phyloP scores from a whole-genome alignment of 768 basidiomycete genomes.

The Cystobasidium onofrii region DNA sequence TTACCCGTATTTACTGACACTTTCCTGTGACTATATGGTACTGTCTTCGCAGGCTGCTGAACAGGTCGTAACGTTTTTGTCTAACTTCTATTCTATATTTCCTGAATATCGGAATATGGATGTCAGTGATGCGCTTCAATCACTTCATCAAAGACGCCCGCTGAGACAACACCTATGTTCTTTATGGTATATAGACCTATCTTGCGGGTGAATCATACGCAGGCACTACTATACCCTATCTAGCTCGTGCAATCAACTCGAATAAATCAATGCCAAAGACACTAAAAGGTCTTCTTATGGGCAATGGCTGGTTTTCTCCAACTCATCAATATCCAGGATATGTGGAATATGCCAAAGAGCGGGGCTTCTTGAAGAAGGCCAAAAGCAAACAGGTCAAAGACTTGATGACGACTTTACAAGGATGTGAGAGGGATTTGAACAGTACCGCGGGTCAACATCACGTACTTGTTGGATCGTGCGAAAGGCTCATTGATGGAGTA shows the following conservation, averaged over 20 bases:
- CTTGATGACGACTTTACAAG: background rate
- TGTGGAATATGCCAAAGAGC: conserved; percentile 72
- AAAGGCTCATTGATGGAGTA: conserved; percentile 52
- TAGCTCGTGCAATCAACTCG: conserved; percentile 53
- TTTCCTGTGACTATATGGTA: background rate
- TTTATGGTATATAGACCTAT: conserved; percentile 61
- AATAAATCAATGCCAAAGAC: conserved; percentile 31
- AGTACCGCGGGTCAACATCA: conserved; percentile 43
- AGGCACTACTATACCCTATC: conserved; percentile 95
- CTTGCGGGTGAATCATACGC: conserved; percentile 93
- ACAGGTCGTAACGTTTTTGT: conserved; percentile 74
- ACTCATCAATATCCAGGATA: conserved; percentile 70
- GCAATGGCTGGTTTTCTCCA: conserved; percentile 96
- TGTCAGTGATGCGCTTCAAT: conserved; percentile 53
- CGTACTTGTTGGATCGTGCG: conserved; percentile 55
- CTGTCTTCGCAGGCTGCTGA: conserved; percentile 54
- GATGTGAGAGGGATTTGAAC: conserved; percentile 4
- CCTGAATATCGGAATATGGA: conserved; percentile 76
- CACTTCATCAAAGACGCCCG: background rate
- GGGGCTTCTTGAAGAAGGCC: conserved; percentile 65
- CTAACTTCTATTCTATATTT: conserved; percentile 81
- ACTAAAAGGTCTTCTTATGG: conserved; percentile 69
- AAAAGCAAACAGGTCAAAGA: conserved; percentile 49
- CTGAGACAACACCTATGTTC: background rate
- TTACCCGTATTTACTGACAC: too few relatives aligned